Evolutionary conservation across 352 stramenopile species (phyloP).

Genomic region (Phytophthora tubulina): DNA sequence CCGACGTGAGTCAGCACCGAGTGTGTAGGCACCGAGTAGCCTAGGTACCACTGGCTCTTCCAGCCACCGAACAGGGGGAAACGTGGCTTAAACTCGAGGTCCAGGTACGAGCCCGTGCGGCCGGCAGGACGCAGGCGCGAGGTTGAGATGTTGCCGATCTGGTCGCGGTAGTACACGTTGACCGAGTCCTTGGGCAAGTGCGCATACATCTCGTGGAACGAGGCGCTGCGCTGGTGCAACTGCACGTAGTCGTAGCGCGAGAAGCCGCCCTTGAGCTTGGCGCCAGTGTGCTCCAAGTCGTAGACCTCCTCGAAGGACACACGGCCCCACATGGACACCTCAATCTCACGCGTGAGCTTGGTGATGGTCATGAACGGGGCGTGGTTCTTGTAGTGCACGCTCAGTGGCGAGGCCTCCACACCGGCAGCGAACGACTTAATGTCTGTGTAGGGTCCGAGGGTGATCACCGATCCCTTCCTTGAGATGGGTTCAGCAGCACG

Average conservation of each 20-base stretch:
- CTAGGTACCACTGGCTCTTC: constrained; percentile 92
- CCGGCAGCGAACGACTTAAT: constrained; percentile 53
- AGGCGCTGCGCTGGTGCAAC: constrained; percentile 69
- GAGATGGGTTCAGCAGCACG: constrained; percentile 61
- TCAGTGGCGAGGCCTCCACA: constrained; percentile 34
- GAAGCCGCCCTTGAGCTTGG: constrained; percentile 87
- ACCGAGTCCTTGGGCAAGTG: constrained; percentile 78
- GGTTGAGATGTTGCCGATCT: constrained; percentile 92
- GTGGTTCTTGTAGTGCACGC: constrained; percentile 90
- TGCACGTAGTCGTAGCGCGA: constrained; percentile 88
- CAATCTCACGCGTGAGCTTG: constrained; percentile 86
- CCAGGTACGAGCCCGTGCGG: constrained; percentile 54
- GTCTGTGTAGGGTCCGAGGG: constrained; percentile 84
- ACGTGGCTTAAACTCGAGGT: constrained; percentile 85
- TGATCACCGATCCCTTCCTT: constrained; percentile 81
- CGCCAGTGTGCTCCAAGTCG: constrained; percentile 87
- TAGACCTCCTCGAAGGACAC: constrained; percentile 91
- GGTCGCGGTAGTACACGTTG: constrained; percentile 93
- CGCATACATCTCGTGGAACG: constrained; percentile 81
- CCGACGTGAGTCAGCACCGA: constrained; percentile 74
- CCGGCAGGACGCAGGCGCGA: constrained; percentile 65
- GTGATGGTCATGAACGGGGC: constrained; percentile 88
- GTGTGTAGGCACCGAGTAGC: constrained; percentile 88
- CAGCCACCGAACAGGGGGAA: constrained; percentile 92
- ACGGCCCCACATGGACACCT: constrained; percentile 92